Base-by-base conservation (phyloP, 352 stramenopile species). In the Phytopythium boreale region DNA sequence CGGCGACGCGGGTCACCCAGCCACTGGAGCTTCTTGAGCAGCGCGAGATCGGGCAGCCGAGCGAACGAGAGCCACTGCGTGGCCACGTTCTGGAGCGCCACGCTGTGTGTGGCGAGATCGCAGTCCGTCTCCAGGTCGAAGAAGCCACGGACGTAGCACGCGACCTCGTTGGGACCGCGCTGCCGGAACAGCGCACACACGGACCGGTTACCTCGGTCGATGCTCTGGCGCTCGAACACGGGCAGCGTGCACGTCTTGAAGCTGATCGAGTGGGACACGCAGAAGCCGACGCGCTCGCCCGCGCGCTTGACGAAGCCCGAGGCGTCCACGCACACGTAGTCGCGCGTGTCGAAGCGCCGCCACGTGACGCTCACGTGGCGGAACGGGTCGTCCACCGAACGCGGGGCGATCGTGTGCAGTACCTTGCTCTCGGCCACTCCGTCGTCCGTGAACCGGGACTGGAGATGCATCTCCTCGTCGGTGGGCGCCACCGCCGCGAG, bases 181-280 rank as follows among this genome's bases (percentile, higher is more conserved):
- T 86, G 76, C 0, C 75, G 75, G 29, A 75, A 84, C 12, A 86
- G 39, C 36, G 74, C 56, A 50, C 73, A 82, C 8, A 83, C 65
- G 24, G 75, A 85, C 4, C 69, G 62, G 46, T 91, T 77, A 59
- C 77, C 82, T 0, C 82, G 72, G 26, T 82, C 75, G 59, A 92
- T 80, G 61, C 83, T 76, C 62, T 90, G 77, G 44, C 82, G 82
- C 31, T 77, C 75, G 39, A 90, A 89, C 64, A 67, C 78, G 26
- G 76, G 67, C 59, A 91, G 64, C 59, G 55, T 43, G 36, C 27
- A 2, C 39, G 71, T 50, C 39, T 64, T 34, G 41, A 81, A 73
- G 27, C 62, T 60, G 34, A 81, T 64, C 2, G 74, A 81, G 59
- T 81, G 74, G 6, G 64, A 76, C 36, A 81, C 58, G 9, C 63